A percentile compares a stretch with the other conserved stretches of the same genome.
Evolutionary conservation across 1,139 yeast genomes (phyloP).

Genomic region (Lodderomyces beijingensis): DNA sequence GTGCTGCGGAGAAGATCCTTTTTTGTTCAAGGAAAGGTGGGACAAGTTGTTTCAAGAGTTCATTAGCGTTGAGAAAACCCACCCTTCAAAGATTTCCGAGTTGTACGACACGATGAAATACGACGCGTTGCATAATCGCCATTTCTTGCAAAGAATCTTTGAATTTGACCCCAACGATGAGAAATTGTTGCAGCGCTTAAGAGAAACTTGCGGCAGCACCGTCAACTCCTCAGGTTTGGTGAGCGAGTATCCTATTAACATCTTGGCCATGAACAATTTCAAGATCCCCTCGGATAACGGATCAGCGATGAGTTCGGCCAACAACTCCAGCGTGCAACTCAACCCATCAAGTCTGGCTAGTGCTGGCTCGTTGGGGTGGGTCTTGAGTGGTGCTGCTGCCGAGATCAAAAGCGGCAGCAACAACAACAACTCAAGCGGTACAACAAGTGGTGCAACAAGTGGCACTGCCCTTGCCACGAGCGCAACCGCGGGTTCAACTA

Average conservation of each 20-base stretch:
- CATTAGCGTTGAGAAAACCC: conserved; percentile 89
- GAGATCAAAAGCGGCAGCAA: conserved; percentile 3
- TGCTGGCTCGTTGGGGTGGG: conserved; percentile 77
- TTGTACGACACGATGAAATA: conserved; percentile 97
- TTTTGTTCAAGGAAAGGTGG: conserved; percentile 92
- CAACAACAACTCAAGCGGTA: not conserved
- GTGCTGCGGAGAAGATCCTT: conserved; percentile 97
- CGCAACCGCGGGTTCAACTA: conserved; percentile 3
- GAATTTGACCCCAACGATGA: conserved; percentile 60
- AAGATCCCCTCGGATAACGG: conserved; percentile 39
- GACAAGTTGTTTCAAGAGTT: conserved; percentile 93
- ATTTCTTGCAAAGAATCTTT: conserved; percentile 79
- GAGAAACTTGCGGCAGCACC: conserved; percentile 45
- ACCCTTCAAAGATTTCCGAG: conserved; percentile 95
- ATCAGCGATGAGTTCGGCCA: conserved; percentile 12
- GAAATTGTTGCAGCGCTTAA: conserved; percentile 33
- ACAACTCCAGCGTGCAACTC: conserved; percentile 29
- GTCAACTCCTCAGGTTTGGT: conserved; percentile 62
- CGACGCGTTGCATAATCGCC: conserved; percentile 94
- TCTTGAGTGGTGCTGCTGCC: conserved; percentile 47
- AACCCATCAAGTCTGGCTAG: conserved; percentile 28
- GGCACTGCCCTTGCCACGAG: not conserved
- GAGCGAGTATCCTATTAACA: conserved; percentile 75
- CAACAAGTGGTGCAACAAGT: not conserved
- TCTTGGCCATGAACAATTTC: conserved; percentile 73